A percentile compares a stretch with the other conserved stretches of the same genome.
These are phyloP conservation scores for Aaosphaeria arxii DNA, from an alignment of 2,329 filamentous ascomycete species.

Conservation along the genomic window DNA sequence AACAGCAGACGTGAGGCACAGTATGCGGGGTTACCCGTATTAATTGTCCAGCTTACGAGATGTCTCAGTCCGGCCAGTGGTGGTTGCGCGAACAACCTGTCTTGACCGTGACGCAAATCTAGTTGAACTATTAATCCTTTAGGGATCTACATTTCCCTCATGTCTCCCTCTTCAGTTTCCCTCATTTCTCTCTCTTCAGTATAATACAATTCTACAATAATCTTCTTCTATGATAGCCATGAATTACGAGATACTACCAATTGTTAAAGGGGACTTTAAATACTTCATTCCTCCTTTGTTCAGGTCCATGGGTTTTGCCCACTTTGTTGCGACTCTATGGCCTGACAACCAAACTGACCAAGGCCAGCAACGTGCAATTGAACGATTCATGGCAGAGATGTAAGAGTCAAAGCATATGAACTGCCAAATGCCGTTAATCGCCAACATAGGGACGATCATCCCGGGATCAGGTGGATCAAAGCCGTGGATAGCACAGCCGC, in stretches of 20 bases:
- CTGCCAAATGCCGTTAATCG: no score
- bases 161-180: no score
- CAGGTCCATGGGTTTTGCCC: background rate
- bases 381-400: constrained; percentile 1
- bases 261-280: background rate
- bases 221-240: background rate
- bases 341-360: constrained; percentile 1
- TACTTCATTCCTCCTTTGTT: constrained; percentile 1
- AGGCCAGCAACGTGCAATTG: background rate
- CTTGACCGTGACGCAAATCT: no score
- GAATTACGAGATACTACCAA: background rate
- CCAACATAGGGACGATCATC: background rate
- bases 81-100: no score
- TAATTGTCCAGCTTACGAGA: no score
- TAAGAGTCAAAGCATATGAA: background rate
- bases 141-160: no score
- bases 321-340: constrained; percentile 3
- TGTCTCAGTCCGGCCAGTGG: no score
- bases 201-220: no score
- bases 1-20: no score
- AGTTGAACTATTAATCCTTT: no score
- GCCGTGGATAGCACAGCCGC: background rate
- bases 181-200: no score
- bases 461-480: constrained; percentile 1
- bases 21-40: no score